A percentile compares a stretch with the other conserved stretches of the same genome.
These are phyloP conservation scores for Prunus mira DNA, from an alignment of 306 rosid genomes.

Conservation along the genomic window DNA sequence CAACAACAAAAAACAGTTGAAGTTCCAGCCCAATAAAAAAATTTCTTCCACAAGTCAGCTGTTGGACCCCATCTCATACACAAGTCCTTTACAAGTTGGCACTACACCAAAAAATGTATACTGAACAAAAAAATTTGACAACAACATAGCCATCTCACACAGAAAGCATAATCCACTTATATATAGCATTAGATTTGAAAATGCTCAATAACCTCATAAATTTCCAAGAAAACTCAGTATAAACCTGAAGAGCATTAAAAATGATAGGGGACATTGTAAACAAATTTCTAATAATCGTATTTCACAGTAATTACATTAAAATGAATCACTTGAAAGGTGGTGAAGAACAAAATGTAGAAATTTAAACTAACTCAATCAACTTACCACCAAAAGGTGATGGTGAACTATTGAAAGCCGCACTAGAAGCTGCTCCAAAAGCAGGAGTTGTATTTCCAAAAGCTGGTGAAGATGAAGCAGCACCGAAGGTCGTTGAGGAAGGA, in stretches of 20 bases:
- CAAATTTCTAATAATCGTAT: neutral
- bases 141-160: neutral
- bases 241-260: neutral
- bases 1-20: too few relatives aligned
- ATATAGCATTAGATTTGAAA: neutral
- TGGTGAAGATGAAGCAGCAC: conserved; percentile 64
- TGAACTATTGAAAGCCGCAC: conserved; percentile 64
- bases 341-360: neutral
- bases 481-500: conserved; percentile 59
- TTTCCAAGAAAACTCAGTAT: neutral
- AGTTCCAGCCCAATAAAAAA: too few relatives aligned
- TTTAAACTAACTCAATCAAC: neutral
- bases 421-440: conserved; percentile 70
- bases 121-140: neutral
- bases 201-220: too few relatives aligned
- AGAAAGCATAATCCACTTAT: neutral
- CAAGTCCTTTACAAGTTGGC: too few relatives aligned
- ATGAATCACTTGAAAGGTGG: neutral
- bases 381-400: conserved; percentile 65
- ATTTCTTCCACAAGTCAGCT: neutral
- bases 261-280: neutral
- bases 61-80: too few relatives aligned
- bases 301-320: neutral
- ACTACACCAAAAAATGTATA: neutral
- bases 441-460: conserved; percentile 72